A percentile compares a stretch with the other conserved stretches of the same genome.
phyloP scores from a whole-genome alignment of 108 stramenopile species.

The Discostella stelligeroides region DNA sequence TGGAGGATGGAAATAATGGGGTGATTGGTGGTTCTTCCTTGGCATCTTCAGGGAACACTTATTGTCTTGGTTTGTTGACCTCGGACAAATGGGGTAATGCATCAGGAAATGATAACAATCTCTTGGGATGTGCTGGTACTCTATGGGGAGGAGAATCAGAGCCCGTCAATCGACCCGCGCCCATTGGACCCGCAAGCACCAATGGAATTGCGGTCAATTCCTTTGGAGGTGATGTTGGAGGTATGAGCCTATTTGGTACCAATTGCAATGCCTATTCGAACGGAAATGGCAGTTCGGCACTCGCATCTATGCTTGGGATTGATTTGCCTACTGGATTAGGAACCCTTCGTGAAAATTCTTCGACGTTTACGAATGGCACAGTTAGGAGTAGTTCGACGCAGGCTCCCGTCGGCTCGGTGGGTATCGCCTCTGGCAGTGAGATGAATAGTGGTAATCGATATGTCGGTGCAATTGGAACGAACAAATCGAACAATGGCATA shows the following conservation, averaged over 20 bases:
- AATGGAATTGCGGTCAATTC: constrained; percentile 16
- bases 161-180: constrained; percentile 27
- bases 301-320: constrained; percentile 87
- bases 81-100: constrained; percentile 46
- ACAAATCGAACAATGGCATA: constrained; percentile 52
- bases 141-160: constrained; percentile 39
- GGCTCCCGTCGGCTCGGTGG: constrained; percentile 22
- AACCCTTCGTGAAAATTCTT: constrained; percentile 64
- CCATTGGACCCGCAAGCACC: constrained; percentile 40
- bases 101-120: constrained; percentile 48
- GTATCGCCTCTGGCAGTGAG: not conserved
- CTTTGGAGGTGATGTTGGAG: constrained; percentile 36
- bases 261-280: constrained; percentile 32
- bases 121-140: constrained; percentile 38
- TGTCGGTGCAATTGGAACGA: constrained; percentile 56
- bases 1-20: constrained; percentile 16
- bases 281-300: constrained; percentile 68
- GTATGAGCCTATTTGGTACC: constrained; percentile 40
- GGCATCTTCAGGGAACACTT: constrained; percentile 26
- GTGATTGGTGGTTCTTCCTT: constrained; percentile 49
- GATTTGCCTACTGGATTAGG: constrained; percentile 79
- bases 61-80: constrained; percentile 31
- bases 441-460: not conserved
- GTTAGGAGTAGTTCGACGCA: constrained; percentile 5
- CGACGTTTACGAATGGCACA: constrained; percentile 12